Evolutionary conservation across 306 rosid species (phyloP).

Genomic region (Arachis hypogaea): DNA sequence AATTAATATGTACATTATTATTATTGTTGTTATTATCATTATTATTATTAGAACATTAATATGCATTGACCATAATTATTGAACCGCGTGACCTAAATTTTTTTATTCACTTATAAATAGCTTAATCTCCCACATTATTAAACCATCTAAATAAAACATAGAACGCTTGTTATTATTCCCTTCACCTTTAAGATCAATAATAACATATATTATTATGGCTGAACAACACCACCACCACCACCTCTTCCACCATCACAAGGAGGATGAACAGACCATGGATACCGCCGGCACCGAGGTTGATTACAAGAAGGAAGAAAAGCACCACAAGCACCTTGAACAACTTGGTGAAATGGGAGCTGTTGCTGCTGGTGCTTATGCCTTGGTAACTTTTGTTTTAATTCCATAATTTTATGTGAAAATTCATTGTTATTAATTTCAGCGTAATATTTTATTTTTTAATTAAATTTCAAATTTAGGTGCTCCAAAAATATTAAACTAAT

Average conservation of each 20-base stretch:
- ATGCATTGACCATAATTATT: neutral
- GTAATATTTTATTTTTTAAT: neutral
- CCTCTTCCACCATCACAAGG: conserved; percentile 32
- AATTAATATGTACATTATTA: too few species aligned
- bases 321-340: conserved; percentile 34
- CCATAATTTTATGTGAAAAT: neutral
- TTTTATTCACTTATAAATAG: neutral
- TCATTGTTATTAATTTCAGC: neutral
- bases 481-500: neutral
- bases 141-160: neutral
- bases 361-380: conserved; percentile 36
- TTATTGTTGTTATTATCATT: too few species aligned
- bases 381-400: conserved; percentile 2
- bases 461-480: neutral
- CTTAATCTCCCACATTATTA: neutral
- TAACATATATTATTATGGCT: conserved; percentile 18
- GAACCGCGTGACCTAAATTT: neutral
- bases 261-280: neutral
- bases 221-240: conserved; percentile 11
- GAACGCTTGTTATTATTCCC: neutral
- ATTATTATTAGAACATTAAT: too few species aligned
- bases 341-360: conserved; percentile 15
- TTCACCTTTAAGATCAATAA: neutral
- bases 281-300: neutral
- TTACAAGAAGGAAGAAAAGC: conserved; percentile 36